These are phyloP conservation scores for Cytospora mali DNA, from an alignment of 2,329 filamentous ascomycete species.

Conservation along the genomic window DNA sequence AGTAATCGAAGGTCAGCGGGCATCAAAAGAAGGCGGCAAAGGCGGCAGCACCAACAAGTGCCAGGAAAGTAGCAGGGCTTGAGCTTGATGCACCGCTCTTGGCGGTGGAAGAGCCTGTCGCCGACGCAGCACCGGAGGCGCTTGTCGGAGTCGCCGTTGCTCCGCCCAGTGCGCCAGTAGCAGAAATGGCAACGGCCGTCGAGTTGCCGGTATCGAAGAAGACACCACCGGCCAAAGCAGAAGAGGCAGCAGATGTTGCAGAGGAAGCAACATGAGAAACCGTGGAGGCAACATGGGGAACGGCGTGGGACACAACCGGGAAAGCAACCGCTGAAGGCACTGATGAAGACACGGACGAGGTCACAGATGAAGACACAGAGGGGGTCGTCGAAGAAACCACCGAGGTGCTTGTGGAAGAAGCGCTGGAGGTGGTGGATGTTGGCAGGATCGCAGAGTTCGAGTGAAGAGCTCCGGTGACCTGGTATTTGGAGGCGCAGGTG, in stretches of 20 bases:
- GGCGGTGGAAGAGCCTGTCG: conserved; percentile 32
- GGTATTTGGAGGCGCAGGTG: conserved; percentile 56
- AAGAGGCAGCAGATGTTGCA: conserved; percentile 24
- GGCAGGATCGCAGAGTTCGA: conserved; percentile 46
- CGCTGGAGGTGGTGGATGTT: conserved; percentile 37
- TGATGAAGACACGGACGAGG: no score
- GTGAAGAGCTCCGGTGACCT: conserved; percentile 51
- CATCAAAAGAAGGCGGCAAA: conserved; percentile 35
- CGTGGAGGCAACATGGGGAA: not conserved
- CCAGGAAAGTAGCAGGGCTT: conserved; percentile 37
- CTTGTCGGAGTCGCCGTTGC: conserved; percentile 23
- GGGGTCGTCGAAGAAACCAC: conserved; percentile 7
- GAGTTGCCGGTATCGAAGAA: conserved; percentile 27
- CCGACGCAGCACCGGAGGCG: conserved; percentile 25
- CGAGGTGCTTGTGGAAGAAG: conserved; percentile 37
- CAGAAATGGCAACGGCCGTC: conserved; percentile 23
- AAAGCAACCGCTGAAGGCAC: not conserved
- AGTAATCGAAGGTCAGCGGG: not conserved
- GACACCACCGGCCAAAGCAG: conserved; percentile 24
- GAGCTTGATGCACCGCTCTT: conserved; percentile 37
- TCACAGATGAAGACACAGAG: no score
- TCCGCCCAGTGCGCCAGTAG: conserved; percentile 26
- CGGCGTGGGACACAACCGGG: not conserved
- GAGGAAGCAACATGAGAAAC: no score
- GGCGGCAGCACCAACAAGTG: conserved; percentile 34